Percentiles rank a stretch among this genome's conserved stretches.
These are phyloP conservation scores for Aureobasidium sp. DNA, from an alignment of 2,329 filamentous ascomycete species.

Conservation along the genomic window DNA sequence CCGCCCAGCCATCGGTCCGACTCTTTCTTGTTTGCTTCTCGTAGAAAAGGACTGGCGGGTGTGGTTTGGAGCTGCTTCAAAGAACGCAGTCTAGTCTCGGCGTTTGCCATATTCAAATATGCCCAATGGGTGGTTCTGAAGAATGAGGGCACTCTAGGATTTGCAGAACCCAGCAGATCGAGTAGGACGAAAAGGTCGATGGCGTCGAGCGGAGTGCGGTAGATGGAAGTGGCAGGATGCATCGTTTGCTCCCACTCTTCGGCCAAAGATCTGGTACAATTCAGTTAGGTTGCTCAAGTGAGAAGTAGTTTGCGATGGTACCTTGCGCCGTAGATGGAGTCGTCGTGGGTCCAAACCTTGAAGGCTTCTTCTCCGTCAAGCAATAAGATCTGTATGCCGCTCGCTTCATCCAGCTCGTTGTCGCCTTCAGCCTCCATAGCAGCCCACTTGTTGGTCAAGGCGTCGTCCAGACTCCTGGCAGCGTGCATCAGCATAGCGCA, in stretches of 20 bases:
- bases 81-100: constrained; percentile 66
- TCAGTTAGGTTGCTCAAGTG: constrained; percentile 1
- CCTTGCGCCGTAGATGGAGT: constrained; percentile 85
- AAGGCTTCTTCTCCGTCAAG: constrained; percentile 96
- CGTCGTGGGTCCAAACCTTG: constrained; percentile 63
- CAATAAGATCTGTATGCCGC: constrained; percentile 80
- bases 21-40: constrained; percentile 49
- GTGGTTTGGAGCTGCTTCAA: constrained; percentile 58
- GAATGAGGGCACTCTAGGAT: constrained; percentile 71
- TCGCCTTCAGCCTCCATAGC: constrained; percentile 50
- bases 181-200: constrained; percentile 89
- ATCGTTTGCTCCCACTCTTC: constrained; percentile 65
- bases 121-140: constrained; percentile 91
- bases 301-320: constrained; percentile 27
- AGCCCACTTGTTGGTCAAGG: constrained; percentile 74
- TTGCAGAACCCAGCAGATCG: constrained; percentile 67
- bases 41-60: constrained; percentile 54
- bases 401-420: constrained; percentile 56
- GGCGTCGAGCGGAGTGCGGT: constrained; percentile 62
- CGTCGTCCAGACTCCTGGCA: constrained; percentile 68
- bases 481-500: constrained; percentile 90
- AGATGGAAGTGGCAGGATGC: constrained; percentile 65
- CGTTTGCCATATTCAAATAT: constrained; percentile 63
- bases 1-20: constrained; percentile 41
- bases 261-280: constrained; percentile 53